Evolutionary conservation across 2,329 filamentous ascomycete genomes (phyloP), one percentile per base, ranked within the genome.

Genomic region (Ploettnerulaceae sp.): DNA sequence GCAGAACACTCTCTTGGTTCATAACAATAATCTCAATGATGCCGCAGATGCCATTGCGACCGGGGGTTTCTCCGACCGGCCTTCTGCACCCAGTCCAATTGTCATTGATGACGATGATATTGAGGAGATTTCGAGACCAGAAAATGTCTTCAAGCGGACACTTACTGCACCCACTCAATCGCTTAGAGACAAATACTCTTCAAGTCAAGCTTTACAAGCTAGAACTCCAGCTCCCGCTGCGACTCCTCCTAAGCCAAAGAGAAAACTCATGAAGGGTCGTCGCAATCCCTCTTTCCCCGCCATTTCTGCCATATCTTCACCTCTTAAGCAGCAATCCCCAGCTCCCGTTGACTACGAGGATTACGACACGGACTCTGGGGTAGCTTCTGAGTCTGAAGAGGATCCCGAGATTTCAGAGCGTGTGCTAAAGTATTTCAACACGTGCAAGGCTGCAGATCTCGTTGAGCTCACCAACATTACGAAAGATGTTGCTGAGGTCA

Each of bases 401-500:
- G 67, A 70, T 40, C 64, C 67, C 12, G 62, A 66, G 22, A 63
- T 79, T 31, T 72, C 79, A 22, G 61, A 60, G 4, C 75, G 75
- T 45, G 77, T 96, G 5, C 71, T 97, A 21, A 75, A 81, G 6
- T 94, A 89, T 60, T 82, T 98, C 66, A 97, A 97, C 61, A 80
- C 74, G 0, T 93, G 87, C 63, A 79, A 81, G 4, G 70, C 79
- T 7, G 77, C 83, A 26, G 87, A 91, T 47, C 76, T 98, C 32
- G 79, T 85, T 1, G 90, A 95, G 56, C 82, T 96, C 51, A 88
- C 88, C 0, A 82, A 82, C 24, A 81, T 86, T 49, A 82, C 84
- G 26, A 76, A 84, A 55, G 78, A 82, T 5, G 74, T 82, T 36
- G 82, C 90, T 1, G 74, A 82, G 33, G 67, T 79, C 11, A 75